These are phyloP conservation scores for Talaromyces marneffei DNA, from an alignment of 2,329 filamentous ascomycete genomes.

Conservation along the genomic window DNA sequence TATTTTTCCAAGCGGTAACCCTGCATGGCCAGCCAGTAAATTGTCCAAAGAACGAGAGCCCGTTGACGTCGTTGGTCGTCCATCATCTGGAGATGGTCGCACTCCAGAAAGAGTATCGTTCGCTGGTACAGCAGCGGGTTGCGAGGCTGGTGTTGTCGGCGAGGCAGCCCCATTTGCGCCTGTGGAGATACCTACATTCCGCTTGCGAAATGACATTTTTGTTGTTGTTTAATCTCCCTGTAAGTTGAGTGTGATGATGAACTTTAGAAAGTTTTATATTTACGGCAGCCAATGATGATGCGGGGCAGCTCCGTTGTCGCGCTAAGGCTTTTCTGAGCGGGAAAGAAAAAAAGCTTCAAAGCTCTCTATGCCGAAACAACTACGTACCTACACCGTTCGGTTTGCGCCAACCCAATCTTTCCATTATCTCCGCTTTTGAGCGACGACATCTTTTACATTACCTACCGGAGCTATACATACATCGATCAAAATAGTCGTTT, in stretches of 20 bases:
- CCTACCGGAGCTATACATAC: neutral
- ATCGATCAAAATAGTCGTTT: neutral
- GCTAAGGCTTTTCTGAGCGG: slow-evolving; percentile 18
- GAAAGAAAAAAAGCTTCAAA: slow-evolving; percentile 26
- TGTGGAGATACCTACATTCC: slow-evolving; percentile 54
- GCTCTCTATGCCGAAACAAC: neutral
- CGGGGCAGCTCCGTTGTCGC: slow-evolving; percentile 19
- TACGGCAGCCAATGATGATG: slow-evolving; percentile 11
- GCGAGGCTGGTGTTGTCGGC: slow-evolving; percentile 23
- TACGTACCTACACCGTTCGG: neutral
- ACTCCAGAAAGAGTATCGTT: slow-evolving; percentile 47
- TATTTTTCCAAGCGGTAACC: slow-evolving; percentile 73
- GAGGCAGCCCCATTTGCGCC: slow-evolving; percentile 30
- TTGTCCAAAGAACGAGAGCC: slow-evolving; percentile 80
- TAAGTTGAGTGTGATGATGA: neutral
- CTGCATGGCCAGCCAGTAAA: slow-evolving; percentile 78
- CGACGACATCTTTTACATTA: neutral
- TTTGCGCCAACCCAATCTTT: neutral
- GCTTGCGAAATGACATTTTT: slow-evolving; percentile 65
- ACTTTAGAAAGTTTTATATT: slow-evolving; percentile 4
- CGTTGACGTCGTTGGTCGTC: slow-evolving; percentile 82
- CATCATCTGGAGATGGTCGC: slow-evolving; percentile 82
- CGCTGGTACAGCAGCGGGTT: slow-evolving; percentile 22
- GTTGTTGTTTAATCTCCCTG: neutral
- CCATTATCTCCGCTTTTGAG: neutral